Percentiles rank a stretch among this genome's conserved stretches.
Evolutionary conservation across 1,284 basidiomycete genomes (phyloP).

Genomic region (Ceratobasidium sp.): DNA sequence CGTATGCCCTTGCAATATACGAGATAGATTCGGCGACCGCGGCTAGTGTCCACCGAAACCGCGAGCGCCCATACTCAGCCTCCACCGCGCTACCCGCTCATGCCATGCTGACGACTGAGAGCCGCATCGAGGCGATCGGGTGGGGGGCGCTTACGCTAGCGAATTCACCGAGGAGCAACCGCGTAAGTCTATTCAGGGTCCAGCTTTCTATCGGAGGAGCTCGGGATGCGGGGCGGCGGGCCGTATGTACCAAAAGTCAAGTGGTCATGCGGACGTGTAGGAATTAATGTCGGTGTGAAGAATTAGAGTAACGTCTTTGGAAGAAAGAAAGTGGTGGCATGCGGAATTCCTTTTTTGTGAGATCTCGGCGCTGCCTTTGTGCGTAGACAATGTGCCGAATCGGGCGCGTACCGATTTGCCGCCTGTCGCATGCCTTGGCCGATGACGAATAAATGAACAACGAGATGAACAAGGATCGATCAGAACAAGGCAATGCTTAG

Average conservation of each 20-base stretch:
- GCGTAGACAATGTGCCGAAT: not conserved
- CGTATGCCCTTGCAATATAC: not conserved
- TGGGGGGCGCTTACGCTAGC: not conserved
- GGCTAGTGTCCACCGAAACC: not conserved
- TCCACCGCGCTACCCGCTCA: slow-evolving; percentile 6
- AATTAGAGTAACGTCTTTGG: not conserved
- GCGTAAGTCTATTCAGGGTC: not conserved
- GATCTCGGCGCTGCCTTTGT: slow-evolving; percentile 18
- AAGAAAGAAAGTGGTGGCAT: not conserved
- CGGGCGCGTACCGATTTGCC: slow-evolving; percentile 9
- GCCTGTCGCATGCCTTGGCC: not conserved
- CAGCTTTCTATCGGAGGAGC: slow-evolving; percentile 17
- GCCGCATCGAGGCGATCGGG: not conserved
- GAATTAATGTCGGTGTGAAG: not conserved
- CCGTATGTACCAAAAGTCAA: slow-evolving; percentile 2
- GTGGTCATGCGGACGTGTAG: slow-evolving; percentile 1
- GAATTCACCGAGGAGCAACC: slow-evolving; percentile 19
- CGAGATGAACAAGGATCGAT: not conserved
- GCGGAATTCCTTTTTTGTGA: not conserved
- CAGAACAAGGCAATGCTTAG: not conserved
- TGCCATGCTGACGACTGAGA: slow-evolving; percentile 2
- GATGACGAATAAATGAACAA: no score
- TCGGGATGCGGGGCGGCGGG: slow-evolving; percentile 33
- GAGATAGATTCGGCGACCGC: not conserved
- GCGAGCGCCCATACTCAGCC: not conserved